Evolutionary conservation across 345 rosid genomes (phyloP), one percentile per base, ranked within the genome.

Genomic region (Gossypium turneri): DNA sequence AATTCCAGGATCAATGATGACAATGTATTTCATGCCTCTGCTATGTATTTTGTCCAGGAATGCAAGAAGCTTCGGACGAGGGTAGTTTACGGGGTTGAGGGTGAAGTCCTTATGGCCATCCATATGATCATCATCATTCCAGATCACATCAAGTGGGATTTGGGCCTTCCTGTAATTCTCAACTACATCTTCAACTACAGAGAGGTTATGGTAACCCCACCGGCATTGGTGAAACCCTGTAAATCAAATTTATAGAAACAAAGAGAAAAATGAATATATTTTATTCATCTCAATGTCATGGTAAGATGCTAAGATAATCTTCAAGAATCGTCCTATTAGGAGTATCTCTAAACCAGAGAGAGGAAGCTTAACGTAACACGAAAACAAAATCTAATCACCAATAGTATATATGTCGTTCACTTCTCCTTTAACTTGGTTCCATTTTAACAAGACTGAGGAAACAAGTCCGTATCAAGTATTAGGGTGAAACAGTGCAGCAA

Each of bases 51-150:
- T 93, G 63, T 95, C 90, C 2, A 95, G 89, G 85, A 95, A 95
- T 2, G 94, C 89, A 53, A 89, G 62, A 61, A 93, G 91, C 88
- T 93, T 93, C 1, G 85, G 84, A 44, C 93, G 99, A 56, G 98
- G 91, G 76, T 86, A 93, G 81, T 76, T 80, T 3, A 27, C 12
- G 1, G 92, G 94, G 76, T 86, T 85, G 59, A 95, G 83, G 19
- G 99, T 95, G 85, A 96, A 96, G 79, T 96, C 99, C 85, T 93
- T 96, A 77, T 93, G 85, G 51, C 85, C 86, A 1, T 95, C 99
- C 99, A 93, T 95, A 87, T 95, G 97, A 85, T 95, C 98, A 74
- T 91, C 99, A 64, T 95, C 99, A 51, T 88, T 95, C 98, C 98
- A 93, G n/a, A 93, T 93, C 61, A 95, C 98, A 60, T 95, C 97